Base-by-base conservation (phyloP, 2,329 filamentous ascomycete species). In the Aspergillus amoenus region DNA sequence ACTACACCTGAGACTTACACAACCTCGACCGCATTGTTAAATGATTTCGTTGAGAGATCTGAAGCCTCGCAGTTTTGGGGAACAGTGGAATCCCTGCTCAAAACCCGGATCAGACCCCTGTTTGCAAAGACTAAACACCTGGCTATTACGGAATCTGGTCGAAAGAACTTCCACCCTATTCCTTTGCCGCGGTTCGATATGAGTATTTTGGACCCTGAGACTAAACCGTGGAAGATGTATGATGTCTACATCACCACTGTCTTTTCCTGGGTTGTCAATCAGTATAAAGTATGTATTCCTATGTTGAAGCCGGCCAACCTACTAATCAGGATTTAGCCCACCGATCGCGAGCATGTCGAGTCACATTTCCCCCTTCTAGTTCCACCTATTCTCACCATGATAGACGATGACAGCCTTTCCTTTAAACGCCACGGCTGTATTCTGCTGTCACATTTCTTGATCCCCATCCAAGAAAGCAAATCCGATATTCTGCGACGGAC, bases 361-460 rank as follows among this genome's bases (percentile, higher is more conserved):
- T 59, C 64, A 15, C 76, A 79, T 21, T 77, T 79, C 58, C 73
- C 74, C 3, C 69, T 79, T n/a, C 69, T 79, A 15, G 68, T 79
- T 2, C 77, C 77, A 1, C 69, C 76, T 1, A 71, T 78, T 17
- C 65, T 79, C 32, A 69, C 75, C 37, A 64, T 79, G 27, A 75
- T 79, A 54, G 77, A 79, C 52, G 77, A 79, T 55, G 69, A 70
- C 12, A 70, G 63, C 34, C 50, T 72, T 4, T 22, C 63, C 2
- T 73, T 71, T 66, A 79, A 78, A 61, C 65, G 68, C 2, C 64
- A 63, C 7, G 78, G 78, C 24, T 79, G 75, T 58, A 57, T 58
- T 1, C 65, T 78, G 1, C 68, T 79, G 18, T 61, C 55, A 5
- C 59, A 66, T 8, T 65, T 79, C 3, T 70, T 78, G 34, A 61